A percentile compares a stretch with the other conserved stretches of the same genome.
Evolutionary conservation across 345 rosid genomes (phyloP).

Genomic region (Sisymbrium altissimum): DNA sequence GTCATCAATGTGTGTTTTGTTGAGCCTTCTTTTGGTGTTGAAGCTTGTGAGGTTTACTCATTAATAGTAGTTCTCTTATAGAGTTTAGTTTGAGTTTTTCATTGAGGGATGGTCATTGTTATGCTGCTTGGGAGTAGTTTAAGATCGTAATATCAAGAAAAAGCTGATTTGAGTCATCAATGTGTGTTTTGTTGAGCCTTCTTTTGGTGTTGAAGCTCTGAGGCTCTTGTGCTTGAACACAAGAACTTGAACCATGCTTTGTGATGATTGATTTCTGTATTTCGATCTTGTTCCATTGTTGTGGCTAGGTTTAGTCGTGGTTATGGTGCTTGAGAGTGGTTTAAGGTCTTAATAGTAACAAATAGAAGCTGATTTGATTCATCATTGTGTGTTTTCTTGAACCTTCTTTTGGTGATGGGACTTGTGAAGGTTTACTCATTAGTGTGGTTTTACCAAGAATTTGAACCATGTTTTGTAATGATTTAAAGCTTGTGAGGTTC

Average conservation of each 20-base stretch:
- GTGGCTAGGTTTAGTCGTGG: not conserved
- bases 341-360: no score
- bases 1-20: not conserved
- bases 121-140: no score
- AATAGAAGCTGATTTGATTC: not conserved
- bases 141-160: no score
- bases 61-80: not conserved
- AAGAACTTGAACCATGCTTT: no score
- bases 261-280: not conserved
- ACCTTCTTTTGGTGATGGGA: not conserved
- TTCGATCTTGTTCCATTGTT: not conserved
- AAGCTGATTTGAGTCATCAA: not conserved
- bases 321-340: no score
- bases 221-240: no score
- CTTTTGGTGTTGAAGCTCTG: not conserved
- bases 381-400: not conserved
- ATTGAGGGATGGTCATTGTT: no score
- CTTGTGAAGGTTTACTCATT: not conserved
- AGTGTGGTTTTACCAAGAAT: no score
- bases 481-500: no score
- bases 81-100: no score
- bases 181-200: not conserved
- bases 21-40: not conserved
- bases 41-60: not conserved
- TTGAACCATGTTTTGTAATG: no score